Percentiles rank a stretch among this genome's conserved stretches.
phyloP scores from a whole-genome alignment of 306 rosid genomes.

The Malus asiatica region DNA sequence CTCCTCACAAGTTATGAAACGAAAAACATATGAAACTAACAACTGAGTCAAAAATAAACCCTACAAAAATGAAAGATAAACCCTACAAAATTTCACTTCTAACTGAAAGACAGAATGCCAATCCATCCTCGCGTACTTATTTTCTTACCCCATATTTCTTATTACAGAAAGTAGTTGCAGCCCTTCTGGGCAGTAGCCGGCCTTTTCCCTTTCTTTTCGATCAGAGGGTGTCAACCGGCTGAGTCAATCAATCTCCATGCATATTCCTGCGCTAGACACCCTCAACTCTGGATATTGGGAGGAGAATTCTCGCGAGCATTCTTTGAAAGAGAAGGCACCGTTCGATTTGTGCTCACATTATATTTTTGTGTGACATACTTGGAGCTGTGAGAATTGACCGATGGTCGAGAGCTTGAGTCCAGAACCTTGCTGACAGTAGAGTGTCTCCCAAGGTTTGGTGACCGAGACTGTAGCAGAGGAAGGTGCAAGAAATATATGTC shows the following conservation, averaged over 20 bases:
- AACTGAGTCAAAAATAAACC: background rate
- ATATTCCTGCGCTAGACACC: background rate
- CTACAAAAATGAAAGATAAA: constrained; percentile 21
- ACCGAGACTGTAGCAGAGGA: constrained; percentile 27
- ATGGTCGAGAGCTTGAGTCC: constrained; percentile 30
- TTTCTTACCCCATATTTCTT: background rate
- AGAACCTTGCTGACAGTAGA: constrained; percentile 21
- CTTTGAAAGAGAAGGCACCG: constrained; percentile 27
- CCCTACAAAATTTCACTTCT: constrained; percentile 24
- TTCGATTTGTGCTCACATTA: constrained; percentile 19
- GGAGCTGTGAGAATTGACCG: constrained; percentile 25
- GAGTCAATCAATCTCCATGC: constrained; percentile 8
- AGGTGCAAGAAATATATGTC: constrained; percentile 29
- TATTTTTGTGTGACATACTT: constrained; percentile 24
- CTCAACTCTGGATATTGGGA: constrained; percentile 63
- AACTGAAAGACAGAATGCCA: constrained; percentile 1
- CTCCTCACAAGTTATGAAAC: background rate
- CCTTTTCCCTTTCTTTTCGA: background rate
- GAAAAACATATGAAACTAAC: background rate
- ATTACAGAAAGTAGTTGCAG: constrained; percentile 11
- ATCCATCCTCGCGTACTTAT: background rate
- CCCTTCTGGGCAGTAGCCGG: background rate
- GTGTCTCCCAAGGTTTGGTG: constrained; percentile 40
- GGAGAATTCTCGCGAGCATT: constrained; percentile 61
- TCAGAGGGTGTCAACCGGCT: background rate